Evolutionary conservation across 2,329 filamentous ascomycete species (phyloP).

Genomic region (Exophiala oligosperma): DNA sequence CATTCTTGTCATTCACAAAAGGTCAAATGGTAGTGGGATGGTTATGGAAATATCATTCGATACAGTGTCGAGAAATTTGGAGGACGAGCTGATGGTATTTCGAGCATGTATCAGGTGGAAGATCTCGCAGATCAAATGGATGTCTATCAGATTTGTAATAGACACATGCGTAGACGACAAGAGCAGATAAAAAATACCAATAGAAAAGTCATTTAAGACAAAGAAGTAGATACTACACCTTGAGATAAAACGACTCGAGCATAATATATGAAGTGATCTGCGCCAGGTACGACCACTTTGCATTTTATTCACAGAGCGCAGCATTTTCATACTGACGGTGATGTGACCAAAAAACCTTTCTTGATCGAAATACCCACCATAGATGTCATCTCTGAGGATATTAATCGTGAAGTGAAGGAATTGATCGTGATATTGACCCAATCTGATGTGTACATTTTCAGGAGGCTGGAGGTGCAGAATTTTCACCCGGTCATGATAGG

Average conservation of each 20-base stretch:
- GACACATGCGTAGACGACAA: not conserved
- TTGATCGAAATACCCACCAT: too few species aligned
- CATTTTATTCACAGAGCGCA: not conserved
- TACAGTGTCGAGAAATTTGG: not conserved
- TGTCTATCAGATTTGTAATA: not conserved
- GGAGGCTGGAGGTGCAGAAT: not conserved
- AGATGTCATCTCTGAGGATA: too few species aligned
- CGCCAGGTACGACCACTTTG: too few species aligned
- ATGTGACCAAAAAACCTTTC: not conserved
- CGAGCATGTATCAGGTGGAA: not conserved
- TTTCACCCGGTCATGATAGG: not conserved
- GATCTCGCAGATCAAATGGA: not conserved
- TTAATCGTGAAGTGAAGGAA: too few species aligned
- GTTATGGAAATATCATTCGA: not conserved
- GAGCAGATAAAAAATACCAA: not conserved
- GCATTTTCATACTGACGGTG: not conserved
- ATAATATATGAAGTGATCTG: too few species aligned
- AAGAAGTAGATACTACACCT: not conserved
- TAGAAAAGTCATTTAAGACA: not conserved
- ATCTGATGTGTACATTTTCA: too few species aligned
- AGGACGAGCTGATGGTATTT: not conserved
- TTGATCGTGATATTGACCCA: too few species aligned
- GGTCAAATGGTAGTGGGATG: not conserved
- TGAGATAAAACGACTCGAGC: not conserved
- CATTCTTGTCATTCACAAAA: too few species aligned